Evolutionary conservation across 2,329 filamentous ascomycete species (phyloP), one percentile per base, ranked within the genome.

Genomic region (Cladosporium sp.): DNA sequence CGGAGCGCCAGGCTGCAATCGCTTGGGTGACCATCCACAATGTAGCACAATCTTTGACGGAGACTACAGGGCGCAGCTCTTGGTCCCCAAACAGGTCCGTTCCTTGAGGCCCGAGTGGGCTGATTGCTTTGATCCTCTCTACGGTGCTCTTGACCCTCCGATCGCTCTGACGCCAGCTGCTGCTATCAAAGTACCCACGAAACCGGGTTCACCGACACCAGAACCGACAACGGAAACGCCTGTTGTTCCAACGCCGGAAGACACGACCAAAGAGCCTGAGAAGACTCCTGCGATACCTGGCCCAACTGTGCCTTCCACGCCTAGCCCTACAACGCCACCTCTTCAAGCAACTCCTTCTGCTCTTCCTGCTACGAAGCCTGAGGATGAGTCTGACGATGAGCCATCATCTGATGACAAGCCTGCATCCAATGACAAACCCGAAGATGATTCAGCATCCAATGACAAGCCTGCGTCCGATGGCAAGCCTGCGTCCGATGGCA

Each of bases 11-110:
- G 63, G 63, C 11, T 65, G 63, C 46, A 65, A 65, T 18, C 30
- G 54, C 5, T 46, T 58, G 32, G 63, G 63, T 14, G 54, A 43
- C n/a, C 63, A 65, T 25, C 63, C 63, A 18, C 46, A 65, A 14
- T 65, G 63, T 30, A 65, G 57, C 63, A 65, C 63, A 7, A 65
- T 65, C 16, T 65, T 51, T 56, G 63, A 65, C 18, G 63, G 48
- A 8, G 63, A 46, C 10, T 65, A 65, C 14, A 14, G 46, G 3
- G 63, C 63, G 30, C 63, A 65, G 32, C 56, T 65, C 3, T 13
- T 60, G 26, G 63, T 65, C 1, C 63, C 63, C 5, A 23, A 43
- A 1, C 8, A 65, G 39, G 34, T 60, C 10, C 63, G 63, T 6
- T 6, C 39, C 3, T 25, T 65, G n/a, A 39, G 57, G 13, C 43